A percentile compares a stretch with the other conserved stretches of the same genome.
Conservation (phyloP, 345 rosid genomes). For the Aquilaria yunnanensis region DNA sequence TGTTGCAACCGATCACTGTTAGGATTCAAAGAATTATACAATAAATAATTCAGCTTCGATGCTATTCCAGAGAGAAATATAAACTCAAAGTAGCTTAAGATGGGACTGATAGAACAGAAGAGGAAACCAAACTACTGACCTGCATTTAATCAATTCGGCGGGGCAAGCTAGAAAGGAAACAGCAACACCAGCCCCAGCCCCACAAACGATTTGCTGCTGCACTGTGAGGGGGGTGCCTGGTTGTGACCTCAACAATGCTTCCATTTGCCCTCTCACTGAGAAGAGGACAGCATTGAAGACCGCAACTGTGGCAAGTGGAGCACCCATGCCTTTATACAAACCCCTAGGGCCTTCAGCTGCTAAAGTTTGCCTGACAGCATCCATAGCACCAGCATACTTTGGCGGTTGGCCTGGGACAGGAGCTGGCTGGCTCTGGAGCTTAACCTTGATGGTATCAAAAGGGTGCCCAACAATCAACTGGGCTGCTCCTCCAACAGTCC, state of each 20-base stretch:
- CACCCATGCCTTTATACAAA: conserved; percentile 95
- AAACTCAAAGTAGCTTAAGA: neutral
- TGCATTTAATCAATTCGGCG: conserved; percentile 88
- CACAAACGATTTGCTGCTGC: conserved; percentile 66
- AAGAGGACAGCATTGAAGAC: conserved; percentile 89
- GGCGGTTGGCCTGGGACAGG: conserved; percentile 71
- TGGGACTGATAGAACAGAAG: neutral
- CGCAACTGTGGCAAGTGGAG: conserved; percentile 92
- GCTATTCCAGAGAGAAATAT: too few species aligned
- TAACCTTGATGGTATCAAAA: conserved; percentile 91
- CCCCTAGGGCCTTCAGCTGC: conserved; percentile 88
- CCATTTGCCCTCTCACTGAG: conserved; percentile 91
- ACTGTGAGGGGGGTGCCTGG: conserved; percentile 67
- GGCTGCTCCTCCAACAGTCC: conserved; percentile 89
- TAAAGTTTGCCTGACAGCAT: conserved; percentile 74
- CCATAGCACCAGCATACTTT: conserved; percentile 69
- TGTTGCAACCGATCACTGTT: too few species aligned
- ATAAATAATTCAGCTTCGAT: too few species aligned
- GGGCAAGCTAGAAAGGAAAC: conserved; percentile 97
- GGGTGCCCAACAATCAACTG: conserved; percentile 81
- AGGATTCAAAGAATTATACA: too few species aligned
- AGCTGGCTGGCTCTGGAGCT: conserved; percentile 88
- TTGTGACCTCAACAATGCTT: conserved; percentile 63
- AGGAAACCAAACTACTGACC: conserved; percentile 28
- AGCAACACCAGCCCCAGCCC: conserved; percentile 87